phyloP scores from a whole-genome alignment of 306 rosid genomes.

The Trichosanthes truncata region DNA sequence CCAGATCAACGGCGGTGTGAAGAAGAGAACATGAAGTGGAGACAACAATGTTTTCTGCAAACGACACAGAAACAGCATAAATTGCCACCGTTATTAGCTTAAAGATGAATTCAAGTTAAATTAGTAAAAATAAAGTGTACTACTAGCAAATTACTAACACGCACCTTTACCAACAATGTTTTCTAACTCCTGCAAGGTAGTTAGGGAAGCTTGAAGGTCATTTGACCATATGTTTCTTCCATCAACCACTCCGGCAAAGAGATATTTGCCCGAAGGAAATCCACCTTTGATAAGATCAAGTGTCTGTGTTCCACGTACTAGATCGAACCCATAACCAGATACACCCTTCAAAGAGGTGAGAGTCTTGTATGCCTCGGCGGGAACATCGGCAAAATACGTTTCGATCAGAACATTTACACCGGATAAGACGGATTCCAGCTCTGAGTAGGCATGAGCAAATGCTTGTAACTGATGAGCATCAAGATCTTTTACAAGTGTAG shows the following conservation, averaged over 20 bases:
- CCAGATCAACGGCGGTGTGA: conserved; percentile 85
- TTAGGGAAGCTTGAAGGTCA: conserved; percentile 52
- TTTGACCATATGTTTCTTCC: conserved; percentile 90
- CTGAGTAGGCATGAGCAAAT: conserved; percentile 50
- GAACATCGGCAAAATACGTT: conserved; percentile 74
- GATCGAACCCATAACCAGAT: conserved; percentile 63
- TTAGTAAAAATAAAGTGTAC: background rate
- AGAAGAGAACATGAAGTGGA: conserved; percentile 90
- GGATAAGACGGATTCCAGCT: conserved; percentile 53
- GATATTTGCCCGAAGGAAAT: conserved; percentile 63
- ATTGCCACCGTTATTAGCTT: background rate
- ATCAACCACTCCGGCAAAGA: conserved; percentile 88
- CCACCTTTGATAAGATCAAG: conserved; percentile 60
- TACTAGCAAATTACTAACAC: background rate
- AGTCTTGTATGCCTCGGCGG: conserved; percentile 57
- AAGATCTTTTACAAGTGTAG: conserved; percentile 70
- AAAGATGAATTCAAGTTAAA: background rate
- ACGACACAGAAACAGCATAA: background rate
- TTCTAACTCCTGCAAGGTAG: conserved; percentile 40
- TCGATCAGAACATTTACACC: conserved; percentile 61
- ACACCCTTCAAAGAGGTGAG: conserved; percentile 72
- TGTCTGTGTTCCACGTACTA: conserved; percentile 73
- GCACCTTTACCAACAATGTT: conserved; percentile 64
- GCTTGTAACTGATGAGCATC: conserved; percentile 58
- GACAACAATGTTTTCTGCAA: conserved; percentile 63